Evolutionary conservation across 2,329 filamentous ascomycete species (phyloP), one percentile per base, ranked within the genome.

Genomic region (Camptophora hylomeconis): DNA sequence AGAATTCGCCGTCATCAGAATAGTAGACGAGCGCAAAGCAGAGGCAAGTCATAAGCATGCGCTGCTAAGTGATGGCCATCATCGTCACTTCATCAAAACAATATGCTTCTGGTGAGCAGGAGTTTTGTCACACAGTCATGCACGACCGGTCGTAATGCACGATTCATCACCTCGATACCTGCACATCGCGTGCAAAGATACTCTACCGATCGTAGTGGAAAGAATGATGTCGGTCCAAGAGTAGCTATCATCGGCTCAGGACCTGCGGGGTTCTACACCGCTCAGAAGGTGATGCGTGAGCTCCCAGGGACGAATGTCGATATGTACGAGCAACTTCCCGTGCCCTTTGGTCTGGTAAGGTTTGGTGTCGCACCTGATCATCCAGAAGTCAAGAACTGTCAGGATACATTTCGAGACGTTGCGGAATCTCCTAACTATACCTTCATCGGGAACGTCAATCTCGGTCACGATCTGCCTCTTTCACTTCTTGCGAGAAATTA

Each of bases 351-450:
- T 1, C 67, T 98, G 31, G 86, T 92, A 27, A 69, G 89, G 31
- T 93, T 89, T 49, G 89, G 89, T 6, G 89, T 98, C 34, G 92
- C 89, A n/a, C 89, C 89, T 4, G 89, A 98, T 52, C 89, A 98
- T 56, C 87, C 89, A 1, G 87, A 98, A 59, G 89, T 98, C 42
- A 98, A 98, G 83, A 95, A 94, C 50, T 95, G 87, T 51, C 77
- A 92, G 60, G 82, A 89, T 9, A 93, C 83, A 45, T 94, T 98
- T 45, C 74, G 80, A 39, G 80, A 93, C 50, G 80, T 95, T 20
- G 89, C 87, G 1, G 63, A 69, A 17, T 86, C 80, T 3, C 70
- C 80, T 1, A 71, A 76, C 30, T 95, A 95, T 57, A 82, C 75
- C 29, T 98, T 94, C 50, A 65, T 94, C 25, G 89, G 89, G 32